Percentiles rank a stretch among this genome's conserved stretches.
Evolutionary conservation across 2,329 filamentous ascomycete genomes (phyloP).

Genomic region (Cercospora janseana): DNA sequence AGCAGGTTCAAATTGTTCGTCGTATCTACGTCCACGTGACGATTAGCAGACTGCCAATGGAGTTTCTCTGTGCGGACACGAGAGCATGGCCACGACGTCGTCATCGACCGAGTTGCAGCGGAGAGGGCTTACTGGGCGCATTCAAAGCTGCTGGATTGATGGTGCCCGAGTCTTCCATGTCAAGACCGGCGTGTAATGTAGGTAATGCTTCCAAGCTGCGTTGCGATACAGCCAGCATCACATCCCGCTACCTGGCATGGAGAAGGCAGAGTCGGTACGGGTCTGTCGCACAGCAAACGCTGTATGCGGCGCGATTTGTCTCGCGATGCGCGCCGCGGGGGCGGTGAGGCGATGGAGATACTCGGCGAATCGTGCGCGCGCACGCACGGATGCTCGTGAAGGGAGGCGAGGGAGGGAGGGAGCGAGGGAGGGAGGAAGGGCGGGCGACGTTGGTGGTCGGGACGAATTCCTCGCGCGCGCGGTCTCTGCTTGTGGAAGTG

Average conservation of each 20-base stretch:
- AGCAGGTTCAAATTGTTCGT: constrained; percentile 45
- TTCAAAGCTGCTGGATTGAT: constrained; percentile 88
- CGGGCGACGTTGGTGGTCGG: constrained; percentile 10
- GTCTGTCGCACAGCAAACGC: constrained; percentile 28
- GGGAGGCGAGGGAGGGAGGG: too few species aligned
- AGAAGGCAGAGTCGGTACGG: constrained; percentile 20
- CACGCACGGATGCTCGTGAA: too few species aligned
- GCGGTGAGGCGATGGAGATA: constrained; percentile 33
- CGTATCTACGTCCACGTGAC: too few species aligned
- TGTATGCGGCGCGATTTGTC: constrained; percentile 23
- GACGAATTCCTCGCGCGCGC: constrained; percentile 16
- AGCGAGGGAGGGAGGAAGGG: too few species aligned
- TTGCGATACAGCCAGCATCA: constrained; percentile 41
- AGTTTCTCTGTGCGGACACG: too few species aligned
- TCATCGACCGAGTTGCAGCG: constrained; percentile 17
- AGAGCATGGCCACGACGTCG: too few species aligned
- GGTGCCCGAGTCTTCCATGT: constrained; percentile 74
- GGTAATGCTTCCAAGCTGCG: constrained; percentile 32
- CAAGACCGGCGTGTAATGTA: constrained; percentile 32
- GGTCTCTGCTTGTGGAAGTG: constrained; percentile 15
- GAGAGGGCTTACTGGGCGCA: constrained; percentile 61
- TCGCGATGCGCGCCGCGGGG: constrained; percentile 30
- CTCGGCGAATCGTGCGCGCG: constrained; percentile 22
- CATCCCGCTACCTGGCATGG: constrained; percentile 35
- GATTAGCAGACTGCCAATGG: neutral